Evolutionary conservation across 352 stramenopile genomes (phyloP), one percentile per base, ranked within the genome.

Genomic region (Phytophthora europaea): DNA sequence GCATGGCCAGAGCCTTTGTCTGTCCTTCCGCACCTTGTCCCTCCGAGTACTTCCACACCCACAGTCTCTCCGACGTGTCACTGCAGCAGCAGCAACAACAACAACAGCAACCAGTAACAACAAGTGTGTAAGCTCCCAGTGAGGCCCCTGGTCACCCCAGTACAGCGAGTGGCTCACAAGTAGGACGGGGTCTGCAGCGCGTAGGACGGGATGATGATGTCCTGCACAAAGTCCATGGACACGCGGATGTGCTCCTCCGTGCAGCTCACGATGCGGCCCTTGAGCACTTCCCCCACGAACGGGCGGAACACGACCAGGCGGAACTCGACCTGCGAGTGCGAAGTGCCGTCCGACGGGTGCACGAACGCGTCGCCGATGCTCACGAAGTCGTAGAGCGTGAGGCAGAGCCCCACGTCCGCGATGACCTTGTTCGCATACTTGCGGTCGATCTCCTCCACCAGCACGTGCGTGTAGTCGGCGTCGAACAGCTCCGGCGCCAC

Each of bases 381-480:
- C 59, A 97, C 90, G 59, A 97, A 96, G 77, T 97, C 91, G 79
- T 96, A 96, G 70, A 96, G 87, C 45, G 89, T 93, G 52, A 97
- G 83, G 67, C 91, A 97, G 54, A 97, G 87, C 33, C 91, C 91
- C 52, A 96, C 90, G 71, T 96, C 90, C 4, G 90, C 83, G 36
- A 97, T 84, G 15, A 97, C 89, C 64, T 97, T 97, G 83, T 97
- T 97, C 33, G 89, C 89, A 66, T 96, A 97, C 79, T 97, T 97
- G 70, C 86, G 86, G 75, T 97, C 89, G 65, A 97, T 94, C 77
- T 97, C 91, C 76, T 97, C 89, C 20, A 94, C 77, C 52, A 97
- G 74, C 48, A 95, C 89, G 63, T 94, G 90, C 68, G 84, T 88
- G 80, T 94, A 94, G 78, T 96, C 86, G 66, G 86, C 79, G 58